Percentiles rank a stretch among this genome's conserved stretches.
phyloP scores from a whole-genome alignment of 441 rosid genomes.

The Corymbia citriodora region DNA sequence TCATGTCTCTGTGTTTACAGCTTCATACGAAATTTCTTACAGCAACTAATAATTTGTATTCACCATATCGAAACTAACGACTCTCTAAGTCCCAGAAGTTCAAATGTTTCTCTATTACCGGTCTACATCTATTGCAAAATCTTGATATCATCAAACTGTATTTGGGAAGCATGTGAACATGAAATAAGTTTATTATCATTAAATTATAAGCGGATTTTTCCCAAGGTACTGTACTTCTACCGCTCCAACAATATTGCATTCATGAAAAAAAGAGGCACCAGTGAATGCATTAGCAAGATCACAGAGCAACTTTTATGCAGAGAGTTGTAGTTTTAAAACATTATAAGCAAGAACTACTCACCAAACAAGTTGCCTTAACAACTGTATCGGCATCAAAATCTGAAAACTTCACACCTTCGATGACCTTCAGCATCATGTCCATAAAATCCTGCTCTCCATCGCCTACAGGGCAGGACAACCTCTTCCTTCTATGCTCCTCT shows the following conservation, averaged over 20 bases:
- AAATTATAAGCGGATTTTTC: neutral
- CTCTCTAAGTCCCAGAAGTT: neutral
- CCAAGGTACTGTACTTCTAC: neutral
- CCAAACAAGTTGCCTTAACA: constrained; percentile 8
- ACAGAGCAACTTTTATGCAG: neutral
- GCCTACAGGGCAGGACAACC: neutral
- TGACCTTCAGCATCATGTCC: no score
- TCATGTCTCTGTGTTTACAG: neutral
- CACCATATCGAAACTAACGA: neutral
- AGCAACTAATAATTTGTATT: neutral
- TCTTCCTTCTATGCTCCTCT: neutral
- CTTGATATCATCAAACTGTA: neutral
- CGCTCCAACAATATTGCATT: neutral
- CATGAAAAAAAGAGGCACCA: neutral
- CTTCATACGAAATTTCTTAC: neutral
- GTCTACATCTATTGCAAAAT: neutral
- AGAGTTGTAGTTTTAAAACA: neutral
- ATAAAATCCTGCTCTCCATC: neutral
- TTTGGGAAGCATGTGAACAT: neutral
- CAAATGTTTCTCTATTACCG: neutral
- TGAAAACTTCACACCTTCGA: neutral
- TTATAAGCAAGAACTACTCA: neutral
- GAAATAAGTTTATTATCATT: neutral
- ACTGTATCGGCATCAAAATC: constrained; percentile 4
- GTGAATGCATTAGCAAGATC: neutral